A percentile compares a stretch with the other conserved stretches of the same genome.
Evolutionary conservation across 495 filamentous ascomycete genomes (phyloP).

Genomic region (Zalerion maritima): DNA sequence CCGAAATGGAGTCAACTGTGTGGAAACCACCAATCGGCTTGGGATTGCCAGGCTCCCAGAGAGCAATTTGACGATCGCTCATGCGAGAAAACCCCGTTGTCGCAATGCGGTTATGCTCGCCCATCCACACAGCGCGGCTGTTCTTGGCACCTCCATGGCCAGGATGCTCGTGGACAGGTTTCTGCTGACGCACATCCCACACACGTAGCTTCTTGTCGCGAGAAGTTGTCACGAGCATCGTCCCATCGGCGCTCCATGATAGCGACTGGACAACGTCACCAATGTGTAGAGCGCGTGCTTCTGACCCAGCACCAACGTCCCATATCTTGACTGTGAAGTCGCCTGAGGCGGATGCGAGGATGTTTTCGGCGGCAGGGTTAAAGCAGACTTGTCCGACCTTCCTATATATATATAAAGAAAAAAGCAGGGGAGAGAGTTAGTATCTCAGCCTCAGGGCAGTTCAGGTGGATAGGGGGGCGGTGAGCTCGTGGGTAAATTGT

Average conservation of each 20-base stretch:
- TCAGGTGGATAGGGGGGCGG: not conserved
- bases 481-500: not conserved
- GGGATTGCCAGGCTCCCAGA: constrained; percentile 82
- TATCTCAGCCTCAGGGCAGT: not conserved
- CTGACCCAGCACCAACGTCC: constrained; percentile 73
- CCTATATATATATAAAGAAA: too few species aligned
- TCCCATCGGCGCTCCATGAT: constrained; percentile 89
- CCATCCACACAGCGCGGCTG: constrained; percentile 90
- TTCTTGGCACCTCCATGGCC: constrained; percentile 93
- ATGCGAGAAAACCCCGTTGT: constrained; percentile 96
- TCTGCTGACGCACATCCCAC: constrained; percentile 93
- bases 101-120: constrained; percentile 84
- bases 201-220: constrained; percentile 95
- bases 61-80: constrained; percentile 89
- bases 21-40: constrained; percentile 82
- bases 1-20: constrained; percentile 83
- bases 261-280: constrained; percentile 85
- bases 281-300: constrained; percentile 62
- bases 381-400: constrained; percentile 97
- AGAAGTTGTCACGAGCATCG: constrained; percentile 80
- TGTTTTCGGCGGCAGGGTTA: constrained; percentile 90
- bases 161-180: constrained; percentile 64
- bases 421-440: constrained; percentile 5
- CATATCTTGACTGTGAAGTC: constrained; percentile 92
- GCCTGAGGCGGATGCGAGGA: constrained; percentile 88